These are phyloP conservation scores for Candida smagusa DNA, from an alignment of 1,139 yeast species.

Conservation along the genomic window DNA sequence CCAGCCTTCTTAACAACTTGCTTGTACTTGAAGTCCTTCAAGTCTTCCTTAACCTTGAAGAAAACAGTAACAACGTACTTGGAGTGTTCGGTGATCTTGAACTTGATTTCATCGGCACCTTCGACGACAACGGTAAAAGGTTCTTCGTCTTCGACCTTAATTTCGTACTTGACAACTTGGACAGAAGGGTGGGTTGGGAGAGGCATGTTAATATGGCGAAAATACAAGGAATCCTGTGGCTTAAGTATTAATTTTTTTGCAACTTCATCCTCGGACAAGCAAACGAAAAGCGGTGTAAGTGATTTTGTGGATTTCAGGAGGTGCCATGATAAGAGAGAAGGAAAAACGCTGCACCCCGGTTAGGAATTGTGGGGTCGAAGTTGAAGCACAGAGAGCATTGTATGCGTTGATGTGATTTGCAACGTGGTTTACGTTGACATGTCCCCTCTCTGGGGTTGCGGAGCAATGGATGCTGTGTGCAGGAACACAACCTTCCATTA, in stretches of 20 bases:
- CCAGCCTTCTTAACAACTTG: conserved; percentile 41
- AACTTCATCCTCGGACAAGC: conserved; percentile 4
- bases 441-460: no score
- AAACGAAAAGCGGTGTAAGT: background rate
- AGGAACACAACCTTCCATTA: conserved; percentile 8
- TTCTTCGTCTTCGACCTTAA: conserved; percentile 31
- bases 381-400: no score
- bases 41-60: conserved; percentile 31
- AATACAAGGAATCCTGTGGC: background rate
- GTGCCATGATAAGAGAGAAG: background rate
- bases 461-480: no score
- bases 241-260: conserved; percentile 7
- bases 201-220: conserved; percentile 6
- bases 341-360: no score
- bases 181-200: conserved; percentile 28
- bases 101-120: conserved; percentile 27
- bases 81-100: conserved; percentile 39
- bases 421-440: no score
- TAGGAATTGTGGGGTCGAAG: no score
- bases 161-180: conserved; percentile 30
- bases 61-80: conserved; percentile 33
- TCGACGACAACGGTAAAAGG: conserved; percentile 25
- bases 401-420: no score
- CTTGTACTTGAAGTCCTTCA: conserved; percentile 33
- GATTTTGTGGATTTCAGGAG: background rate